Conservation (phyloP, 495 filamentous ascomycete genomes). For the Cairneyella variabilis region DNA sequence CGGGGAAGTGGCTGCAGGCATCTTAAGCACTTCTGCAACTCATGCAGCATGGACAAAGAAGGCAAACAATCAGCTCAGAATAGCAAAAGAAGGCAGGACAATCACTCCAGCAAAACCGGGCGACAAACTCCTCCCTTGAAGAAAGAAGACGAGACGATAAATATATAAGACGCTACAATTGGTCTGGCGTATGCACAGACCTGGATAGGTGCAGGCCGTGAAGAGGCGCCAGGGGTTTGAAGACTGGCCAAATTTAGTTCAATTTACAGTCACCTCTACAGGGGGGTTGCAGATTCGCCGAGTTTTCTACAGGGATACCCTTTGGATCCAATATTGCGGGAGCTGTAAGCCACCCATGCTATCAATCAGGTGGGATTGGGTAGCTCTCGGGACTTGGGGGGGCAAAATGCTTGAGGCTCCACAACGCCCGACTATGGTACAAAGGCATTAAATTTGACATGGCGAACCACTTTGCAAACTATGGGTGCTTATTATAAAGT, state of each 20-base stretch:
- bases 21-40: not conserved
- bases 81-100: not conserved
- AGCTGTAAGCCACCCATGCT: not conserved
- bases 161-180: too few relatives aligned
- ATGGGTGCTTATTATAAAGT: too few relatives aligned
- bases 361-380: too few relatives aligned
- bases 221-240: not conserved
- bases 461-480: constrained; percentile 2
- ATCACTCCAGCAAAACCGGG: not conserved
- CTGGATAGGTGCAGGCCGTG: not conserved
- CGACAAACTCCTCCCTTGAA: not conserved
- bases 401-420: not conserved
- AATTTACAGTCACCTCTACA: not conserved
- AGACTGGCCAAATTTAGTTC: not conserved
- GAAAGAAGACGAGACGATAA: not conserved
- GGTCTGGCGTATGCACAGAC: not conserved
- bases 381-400: not conserved
- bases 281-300: not conserved
- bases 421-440: constrained; percentile 5
- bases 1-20: constrained; percentile 3
- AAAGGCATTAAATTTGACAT: constrained; percentile 1
- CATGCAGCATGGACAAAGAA: not conserved
- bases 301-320: not conserved
- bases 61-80: not conserved
- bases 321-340: not conserved